These are phyloP conservation scores for Capsaspora owczarzaki DNA, from an alignment of 78 protist species.

Conservation along the genomic window DNA sequence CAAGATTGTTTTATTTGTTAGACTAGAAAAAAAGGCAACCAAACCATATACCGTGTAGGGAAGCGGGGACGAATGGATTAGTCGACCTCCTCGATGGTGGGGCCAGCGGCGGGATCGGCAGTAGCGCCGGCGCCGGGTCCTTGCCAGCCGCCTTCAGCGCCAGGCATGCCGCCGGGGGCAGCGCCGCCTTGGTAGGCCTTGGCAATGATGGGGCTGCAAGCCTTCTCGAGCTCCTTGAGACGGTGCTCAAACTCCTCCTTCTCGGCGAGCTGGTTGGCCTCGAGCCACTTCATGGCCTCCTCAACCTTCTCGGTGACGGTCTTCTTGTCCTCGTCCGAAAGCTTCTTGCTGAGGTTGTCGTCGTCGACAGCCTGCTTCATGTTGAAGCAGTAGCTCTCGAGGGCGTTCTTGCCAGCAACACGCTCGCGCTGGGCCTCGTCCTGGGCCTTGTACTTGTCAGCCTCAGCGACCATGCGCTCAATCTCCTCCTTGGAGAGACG, in stretches of 20 bases:
- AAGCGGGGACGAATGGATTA: too few relatives aligned
- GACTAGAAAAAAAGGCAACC: too few relatives aligned
- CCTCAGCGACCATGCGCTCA: slow-evolving; percentile 92
- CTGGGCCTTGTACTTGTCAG: slow-evolving; percentile 75
- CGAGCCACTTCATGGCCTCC: slow-evolving; percentile 47
- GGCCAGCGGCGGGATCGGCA: neutral
- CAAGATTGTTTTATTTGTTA: too few relatives aligned
- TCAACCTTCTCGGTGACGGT: neutral
- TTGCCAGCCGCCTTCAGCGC: slow-evolving; percentile 8
- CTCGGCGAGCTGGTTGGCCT: slow-evolving; percentile 22
- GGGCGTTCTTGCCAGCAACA: slow-evolving; percentile 63
- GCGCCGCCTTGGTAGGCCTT: slow-evolving; percentile 72
- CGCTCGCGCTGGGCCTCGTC: slow-evolving; percentile 61
- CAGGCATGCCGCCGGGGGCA: slow-evolving; percentile 64
- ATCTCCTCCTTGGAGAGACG: slow-evolving; percentile 84
- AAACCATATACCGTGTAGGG: too few relatives aligned
- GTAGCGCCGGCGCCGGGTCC: neutral
- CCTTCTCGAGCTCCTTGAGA: slow-evolving; percentile 76
- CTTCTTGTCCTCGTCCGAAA: slow-evolving; percentile 30
- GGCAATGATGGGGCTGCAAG: slow-evolving; percentile 80
- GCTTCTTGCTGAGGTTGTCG: slow-evolving; percentile 5
- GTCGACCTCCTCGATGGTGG: slow-evolving; percentile 16
- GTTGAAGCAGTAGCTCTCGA: slow-evolving; percentile 76
- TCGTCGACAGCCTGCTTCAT: slow-evolving; percentile 8
- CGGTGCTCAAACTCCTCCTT: slow-evolving; percentile 72